Percentiles rank a stretch among this genome's conserved stretches.
Evolutionary conservation across 192 early-diverging fungal genomes (phyloP).

Genomic region (Backusella parvicylindrica): DNA sequence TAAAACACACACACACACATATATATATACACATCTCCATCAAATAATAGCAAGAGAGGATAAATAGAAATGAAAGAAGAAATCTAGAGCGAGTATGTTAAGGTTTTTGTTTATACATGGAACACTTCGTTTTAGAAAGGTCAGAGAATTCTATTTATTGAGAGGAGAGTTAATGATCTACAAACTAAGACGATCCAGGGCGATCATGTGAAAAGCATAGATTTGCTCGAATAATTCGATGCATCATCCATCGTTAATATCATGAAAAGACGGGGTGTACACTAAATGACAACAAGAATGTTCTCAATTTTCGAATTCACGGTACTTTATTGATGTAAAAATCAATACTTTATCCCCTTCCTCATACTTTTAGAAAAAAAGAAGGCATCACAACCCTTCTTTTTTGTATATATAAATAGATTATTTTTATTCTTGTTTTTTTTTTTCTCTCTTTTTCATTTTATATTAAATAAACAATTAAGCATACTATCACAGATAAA

Average conservation of each 20-base stretch:
- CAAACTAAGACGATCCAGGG: not conserved
- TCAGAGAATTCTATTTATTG: not conserved
- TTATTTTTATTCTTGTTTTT: not conserved
- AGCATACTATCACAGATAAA: not conserved
- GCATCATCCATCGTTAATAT: not conserved
- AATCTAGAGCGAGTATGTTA: not conserved
- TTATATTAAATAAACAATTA: not conserved
- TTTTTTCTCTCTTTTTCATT: not conserved
- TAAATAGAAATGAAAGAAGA: not conserved
- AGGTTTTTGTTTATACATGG: constrained; percentile 4
- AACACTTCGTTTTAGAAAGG: not conserved
- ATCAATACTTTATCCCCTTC: not conserved
- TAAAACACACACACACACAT: no score
- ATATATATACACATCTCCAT: no score
- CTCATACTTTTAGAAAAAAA: not conserved
- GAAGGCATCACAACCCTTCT: not conserved
- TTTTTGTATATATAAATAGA: not conserved
- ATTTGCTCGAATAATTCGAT: not conserved
- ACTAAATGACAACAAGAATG: constrained; percentile 10
- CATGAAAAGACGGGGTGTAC: not conserved
- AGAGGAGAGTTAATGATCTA: not conserved
- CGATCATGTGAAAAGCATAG: not conserved
- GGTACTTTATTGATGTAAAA: not conserved
- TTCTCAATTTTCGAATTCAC: constrained; percentile 5
- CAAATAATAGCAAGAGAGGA: no score